phyloP scores from a whole-genome alignment of 2,329 filamentous ascomycete species.

The Plenodomus biglobosus region DNA sequence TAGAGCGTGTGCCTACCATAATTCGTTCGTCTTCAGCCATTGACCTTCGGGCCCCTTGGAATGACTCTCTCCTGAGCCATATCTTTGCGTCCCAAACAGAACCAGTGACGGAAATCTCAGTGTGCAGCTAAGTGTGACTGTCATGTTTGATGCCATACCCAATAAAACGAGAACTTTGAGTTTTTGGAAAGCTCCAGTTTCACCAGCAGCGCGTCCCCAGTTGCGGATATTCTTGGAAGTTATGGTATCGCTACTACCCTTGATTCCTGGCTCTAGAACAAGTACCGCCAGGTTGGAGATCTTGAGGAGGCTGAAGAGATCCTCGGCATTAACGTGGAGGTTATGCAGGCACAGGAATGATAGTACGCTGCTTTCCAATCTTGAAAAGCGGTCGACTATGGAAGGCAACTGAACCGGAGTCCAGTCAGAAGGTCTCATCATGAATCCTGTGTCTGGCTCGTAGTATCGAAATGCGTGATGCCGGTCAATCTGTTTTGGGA shows the following conservation, averaged over 20 bases:
- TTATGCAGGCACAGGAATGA: conserved; percentile 22
- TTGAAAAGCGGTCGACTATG: conserved; percentile 14
- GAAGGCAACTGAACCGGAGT: conserved; percentile 12
- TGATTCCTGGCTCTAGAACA: conserved; percentile 10
- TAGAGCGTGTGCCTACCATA: too few species aligned
- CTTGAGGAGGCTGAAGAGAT: conserved; percentile 20
- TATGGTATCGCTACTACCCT: not conserved
- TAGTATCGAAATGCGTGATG: conserved; percentile 14
- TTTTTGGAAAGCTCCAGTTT: conserved; percentile 20
- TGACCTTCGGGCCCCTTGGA: not conserved
- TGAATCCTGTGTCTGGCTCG: not conserved
- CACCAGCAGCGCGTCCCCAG: conserved; percentile 23
- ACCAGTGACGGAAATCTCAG: conserved; percentile 16
- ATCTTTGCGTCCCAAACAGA: conserved; percentile 14
- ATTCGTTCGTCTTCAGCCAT: not conserved
- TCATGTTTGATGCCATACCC: conserved; percentile 6
- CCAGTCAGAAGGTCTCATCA: not conserved
- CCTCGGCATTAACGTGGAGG: conserved; percentile 6
- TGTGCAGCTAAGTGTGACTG: conserved; percentile 8
- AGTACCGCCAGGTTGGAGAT: conserved; percentile 23
- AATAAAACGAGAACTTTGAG: conserved; percentile 19
- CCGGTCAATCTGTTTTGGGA: conserved; percentile 16
- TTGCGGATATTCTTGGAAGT: conserved; percentile 10
- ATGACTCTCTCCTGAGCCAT: not conserved
- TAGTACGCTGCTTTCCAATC: conserved; percentile 14